A percentile compares a stretch with the other conserved stretches of the same genome.
phyloP scores from a whole-genome alignment of 2,329 filamentous ascomycete genomes.

The Emmonsiellopsis sp. region DNA sequence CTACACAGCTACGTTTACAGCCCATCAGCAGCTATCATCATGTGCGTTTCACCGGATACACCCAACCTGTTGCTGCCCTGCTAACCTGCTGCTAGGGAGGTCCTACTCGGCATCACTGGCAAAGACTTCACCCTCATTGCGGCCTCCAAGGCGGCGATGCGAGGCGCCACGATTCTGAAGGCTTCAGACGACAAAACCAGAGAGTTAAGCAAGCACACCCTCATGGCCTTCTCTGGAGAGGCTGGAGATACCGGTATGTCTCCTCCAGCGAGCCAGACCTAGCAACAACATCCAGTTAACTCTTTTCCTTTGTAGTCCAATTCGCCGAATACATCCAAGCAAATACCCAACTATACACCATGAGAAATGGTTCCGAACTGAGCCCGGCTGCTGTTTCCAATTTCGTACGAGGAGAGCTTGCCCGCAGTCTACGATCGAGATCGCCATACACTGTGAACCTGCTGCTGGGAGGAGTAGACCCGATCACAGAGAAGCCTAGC shows the following conservation, averaged over 20 bases:
- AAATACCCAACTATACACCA: slow-evolving; percentile 95
- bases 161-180: slow-evolving; percentile 93
- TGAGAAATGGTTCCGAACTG: slow-evolving; percentile 92
- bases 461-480: slow-evolving; percentile 85
- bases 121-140: slow-evolving; percentile 99
- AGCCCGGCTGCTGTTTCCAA: slow-evolving; percentile 80
- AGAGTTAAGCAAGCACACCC: slow-evolving; percentile 79
- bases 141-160: slow-evolving; percentile 96
- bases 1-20: neutral
- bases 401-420: slow-evolving; percentile 91
- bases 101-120: slow-evolving; percentile 93
- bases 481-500: slow-evolving; percentile 80
- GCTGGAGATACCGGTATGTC: slow-evolving; percentile 76
- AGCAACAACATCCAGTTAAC: neutral
- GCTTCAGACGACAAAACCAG: slow-evolving; percentile 93
- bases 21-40: neutral
- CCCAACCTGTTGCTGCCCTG: neutral
- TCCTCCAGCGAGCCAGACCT: neutral
- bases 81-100: slow-evolving; percentile 58
- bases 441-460: slow-evolving; percentile 97
- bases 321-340: slow-evolving; percentile 99
- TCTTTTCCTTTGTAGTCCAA: slow-evolving; percentile 56
- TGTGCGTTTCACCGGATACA: neutral
- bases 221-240: slow-evolving; percentile 94
- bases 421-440: slow-evolving; percentile 77